Conservation (phyloP, 768 basidiomycete genomes). For the Boletus sp. region DNA sequence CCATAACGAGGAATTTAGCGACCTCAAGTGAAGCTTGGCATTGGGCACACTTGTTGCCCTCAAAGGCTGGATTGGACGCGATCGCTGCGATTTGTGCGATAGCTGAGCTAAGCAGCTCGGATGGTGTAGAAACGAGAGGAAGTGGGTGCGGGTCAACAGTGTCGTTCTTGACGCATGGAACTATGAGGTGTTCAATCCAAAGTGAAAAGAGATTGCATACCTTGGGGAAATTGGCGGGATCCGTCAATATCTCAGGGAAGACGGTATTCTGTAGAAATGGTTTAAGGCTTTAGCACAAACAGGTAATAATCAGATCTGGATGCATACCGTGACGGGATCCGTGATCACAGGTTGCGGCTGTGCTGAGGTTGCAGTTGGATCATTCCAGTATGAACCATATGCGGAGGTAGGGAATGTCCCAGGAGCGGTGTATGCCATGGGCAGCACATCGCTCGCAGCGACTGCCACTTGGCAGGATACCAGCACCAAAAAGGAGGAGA, state of each 20-base stretch:
- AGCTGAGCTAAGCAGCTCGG: slow-evolving; percentile 36
- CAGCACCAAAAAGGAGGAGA: background rate
- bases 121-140: slow-evolving; percentile 33
- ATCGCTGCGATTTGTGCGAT: slow-evolving; percentile 39
- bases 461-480: background rate
- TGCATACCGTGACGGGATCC: slow-evolving; percentile 58
- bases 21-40: slow-evolving; percentile 40
- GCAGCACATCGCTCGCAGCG: background rate
- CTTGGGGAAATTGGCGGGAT: slow-evolving; percentile 55
- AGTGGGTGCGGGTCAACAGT: slow-evolving; percentile 44
- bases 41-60: slow-evolving; percentile 35
- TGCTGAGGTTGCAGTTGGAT: slow-evolving; percentile 64
- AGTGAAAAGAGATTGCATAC: slow-evolving; percentile 16
- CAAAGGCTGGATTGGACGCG: slow-evolving; percentile 34
- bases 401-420: slow-evolving; percentile 60
- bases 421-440: slow-evolving; percentile 51
- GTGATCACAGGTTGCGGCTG: slow-evolving; percentile 71
- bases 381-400: slow-evolving; percentile 62
- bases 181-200: background rate
- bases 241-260: slow-evolving; percentile 58
- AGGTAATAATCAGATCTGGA: background rate
- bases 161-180: slow-evolving; percentile 32
- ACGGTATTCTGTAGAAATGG: slow-evolving; percentile 42
- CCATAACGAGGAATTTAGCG: slow-evolving; percentile 42
- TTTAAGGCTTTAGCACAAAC: background rate